phyloP scores from a whole-genome alignment of 306 rosid species.

The Cajanus cajan region DNA sequence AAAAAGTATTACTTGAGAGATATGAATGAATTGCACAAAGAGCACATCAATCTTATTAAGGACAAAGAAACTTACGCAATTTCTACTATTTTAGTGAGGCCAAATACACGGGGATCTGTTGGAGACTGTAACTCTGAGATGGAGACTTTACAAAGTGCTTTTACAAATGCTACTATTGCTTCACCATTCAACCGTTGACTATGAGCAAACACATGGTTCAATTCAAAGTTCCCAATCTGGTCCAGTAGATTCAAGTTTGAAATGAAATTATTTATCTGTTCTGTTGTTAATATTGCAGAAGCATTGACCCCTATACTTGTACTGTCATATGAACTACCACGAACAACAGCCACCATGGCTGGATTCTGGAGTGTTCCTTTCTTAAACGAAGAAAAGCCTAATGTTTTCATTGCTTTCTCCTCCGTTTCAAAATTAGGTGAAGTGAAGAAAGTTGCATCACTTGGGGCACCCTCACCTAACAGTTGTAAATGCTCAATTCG shows the following conservation, averaged over 20 bases:
- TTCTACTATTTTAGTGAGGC: slow-evolving; percentile 97
- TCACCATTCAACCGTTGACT: slow-evolving; percentile 99
- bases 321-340: slow-evolving; percentile 98
- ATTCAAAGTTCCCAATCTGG: slow-evolving; percentile 93
- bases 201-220: slow-evolving; percentile 97
- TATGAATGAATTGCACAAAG: slow-evolving; percentile 17
- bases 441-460: slow-evolving; percentile 85
- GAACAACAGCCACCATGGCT: slow-evolving; percentile 94
- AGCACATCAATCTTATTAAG: slow-evolving; percentile 6
- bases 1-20: background rate
- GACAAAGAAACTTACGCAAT: slow-evolving; percentile 75
- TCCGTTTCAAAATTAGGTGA: slow-evolving; percentile 67
- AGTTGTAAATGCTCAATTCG: slow-evolving; percentile 96
- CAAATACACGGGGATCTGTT: slow-evolving; percentile 97
- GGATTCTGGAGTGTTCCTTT: slow-evolving; percentile 90
- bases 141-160: slow-evolving; percentile 93
- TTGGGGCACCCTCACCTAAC: slow-evolving; percentile 97
- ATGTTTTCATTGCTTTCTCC: slow-evolving; percentile 60
- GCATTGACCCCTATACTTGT: slow-evolving; percentile 69
- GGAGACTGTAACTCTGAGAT: slow-evolving; percentile 97
- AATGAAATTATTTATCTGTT: slow-evolving; percentile 82
- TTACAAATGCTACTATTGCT: slow-evolving; percentile 96
- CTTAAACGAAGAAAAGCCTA: slow-evolving; percentile 73
- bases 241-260: slow-evolving; percentile 91
- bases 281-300: slow-evolving; percentile 85